Conservation (phyloP, 2,329 filamentous ascomycete species). For the Gremmenia infestans region DNA sequence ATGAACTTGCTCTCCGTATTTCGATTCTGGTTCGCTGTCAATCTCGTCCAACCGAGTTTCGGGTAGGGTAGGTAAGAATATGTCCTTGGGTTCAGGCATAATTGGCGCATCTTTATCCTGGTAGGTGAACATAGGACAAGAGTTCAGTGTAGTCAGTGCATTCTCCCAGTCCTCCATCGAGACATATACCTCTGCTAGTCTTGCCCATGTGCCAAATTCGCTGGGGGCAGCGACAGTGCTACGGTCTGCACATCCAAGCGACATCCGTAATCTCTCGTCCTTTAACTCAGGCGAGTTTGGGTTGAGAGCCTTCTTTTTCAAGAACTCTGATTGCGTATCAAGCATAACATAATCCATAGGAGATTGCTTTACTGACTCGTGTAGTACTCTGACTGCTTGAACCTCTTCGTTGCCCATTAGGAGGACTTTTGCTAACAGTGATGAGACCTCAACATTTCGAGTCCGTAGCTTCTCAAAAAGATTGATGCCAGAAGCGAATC, state of each 20-base stretch:
- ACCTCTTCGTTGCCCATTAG: constrained; percentile 97
- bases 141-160: constrained; percentile 90
- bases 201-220: constrained; percentile 95
- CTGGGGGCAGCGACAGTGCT: constrained; percentile 93
- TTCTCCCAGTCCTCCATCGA: constrained; percentile 95
- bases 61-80: constrained; percentile 78
- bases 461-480: constrained; percentile 92
- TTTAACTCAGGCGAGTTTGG: constrained; percentile 50
- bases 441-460: constrained; percentile 90
- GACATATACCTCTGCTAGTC: constrained; percentile 89
- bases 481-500: constrained; percentile 93
- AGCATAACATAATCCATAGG: constrained; percentile 98
- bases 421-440: constrained; percentile 82
- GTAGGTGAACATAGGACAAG: constrained; percentile 99
- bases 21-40: constrained; percentile 79
- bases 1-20: constrained; percentile 81
- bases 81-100: constrained; percentile 87
- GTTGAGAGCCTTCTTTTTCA: constrained; percentile 71
- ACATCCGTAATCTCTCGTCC: constrained; percentile 72
- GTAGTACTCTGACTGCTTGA: constrained; percentile 82
- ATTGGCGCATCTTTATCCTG: constrained; percentile 95
- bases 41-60: constrained; percentile 95
- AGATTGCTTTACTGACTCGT: constrained; percentile 82
- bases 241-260: constrained; percentile 87
- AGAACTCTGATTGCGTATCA: constrained; percentile 88